Conservation (phyloP, 1,284 basidiomycete genomes). For the Pseudozyma sp. region DNA sequence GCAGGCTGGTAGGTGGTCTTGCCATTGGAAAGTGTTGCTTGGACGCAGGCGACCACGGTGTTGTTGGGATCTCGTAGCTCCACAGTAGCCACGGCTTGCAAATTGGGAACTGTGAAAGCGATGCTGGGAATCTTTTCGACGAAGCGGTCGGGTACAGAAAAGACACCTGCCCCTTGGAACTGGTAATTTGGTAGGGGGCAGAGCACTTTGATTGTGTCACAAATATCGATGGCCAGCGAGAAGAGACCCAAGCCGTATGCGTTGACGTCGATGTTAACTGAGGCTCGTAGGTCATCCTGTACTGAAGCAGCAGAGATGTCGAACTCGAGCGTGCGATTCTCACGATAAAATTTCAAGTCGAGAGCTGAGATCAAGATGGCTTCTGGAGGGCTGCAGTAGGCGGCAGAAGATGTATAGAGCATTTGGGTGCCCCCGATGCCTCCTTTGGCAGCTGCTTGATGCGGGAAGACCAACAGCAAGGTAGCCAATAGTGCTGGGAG, state of each 20-base stretch:
- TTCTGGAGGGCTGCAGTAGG: slow-evolving; percentile 64
- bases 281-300: slow-evolving; percentile 43
- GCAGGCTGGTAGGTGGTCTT: slow-evolving; percentile 81
- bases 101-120: slow-evolving; percentile 87
- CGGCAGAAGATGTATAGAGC: slow-evolving; percentile 61
- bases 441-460: slow-evolving; percentile 1
- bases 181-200: slow-evolving; percentile 67
- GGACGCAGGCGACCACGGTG: slow-evolving; percentile 85
- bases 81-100: slow-evolving; percentile 89
- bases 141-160: slow-evolving; percentile 76
- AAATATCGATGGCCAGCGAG: slow-evolving; percentile 64
- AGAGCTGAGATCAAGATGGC: slow-evolving; percentile 62
- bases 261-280: slow-evolving; percentile 57
- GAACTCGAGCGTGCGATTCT: slow-evolving; percentile 64
- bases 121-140: slow-evolving; percentile 78
- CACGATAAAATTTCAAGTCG: slow-evolving; percentile 57
- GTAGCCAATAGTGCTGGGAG: slow-evolving; percentile 10
- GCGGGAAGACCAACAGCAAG: slow-evolving; percentile 11
- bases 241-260: slow-evolving; percentile 65
- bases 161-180: slow-evolving; percentile 75
- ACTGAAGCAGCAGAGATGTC: slow-evolving; percentile 63
- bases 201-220: slow-evolving; percentile 54
- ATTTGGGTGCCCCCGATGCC: slow-evolving; percentile 39
- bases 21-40: slow-evolving; percentile 90
- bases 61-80: slow-evolving; percentile 79